Base-by-base conservation (phyloP, 768 basidiomycete species). In the Leucosporidium scottii region DNA sequence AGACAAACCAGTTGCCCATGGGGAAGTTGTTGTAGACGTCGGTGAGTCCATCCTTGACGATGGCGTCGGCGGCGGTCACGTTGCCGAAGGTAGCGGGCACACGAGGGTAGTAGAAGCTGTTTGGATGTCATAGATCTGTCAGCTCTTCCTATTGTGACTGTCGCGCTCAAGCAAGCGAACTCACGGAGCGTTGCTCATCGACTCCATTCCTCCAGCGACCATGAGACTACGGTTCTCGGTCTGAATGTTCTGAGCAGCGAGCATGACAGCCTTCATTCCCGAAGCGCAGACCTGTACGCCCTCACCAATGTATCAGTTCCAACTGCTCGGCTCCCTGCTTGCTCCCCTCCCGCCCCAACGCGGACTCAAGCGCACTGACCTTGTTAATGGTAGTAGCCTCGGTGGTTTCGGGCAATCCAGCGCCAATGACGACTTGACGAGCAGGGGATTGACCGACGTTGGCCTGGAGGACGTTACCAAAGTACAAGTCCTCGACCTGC, bases 351-450 rank as follows among this genome's bases (percentile, higher is more conserved):
- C 39, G 3, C 39, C 39, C 39, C 39, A 44, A 44, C 39, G 39
- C 39, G 10, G 8, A 13, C 39, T 13, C 34, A n/a, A 34, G 39
- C 15, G 39, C 39, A 44, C 39, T 44, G 39, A 73, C 75, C 82
- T 99, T 99, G 86, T 99, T 99, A 82, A 99, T 87, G 59, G 96
- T 99, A 47, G 96, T 98, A 27, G 94, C 93, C 81, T 99, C 96
- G 30, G 94, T 93, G 64, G 83, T 83, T 15, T 86, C 78, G 70
- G 83, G 85, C 76, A 96, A 82, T 71, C 96, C 96, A n/a, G 93
- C 84, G 65, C 81, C 83, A 67, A 99, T 85, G n/a, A 87, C 93
- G 64, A 93, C 96, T 79, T 99, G 96, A 71, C 96, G 86, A 61
- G 96, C 96, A n/a, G 96, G 96, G 20, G 89, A 90, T 81, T 99